Evolutionary conservation across 2,329 filamentous ascomycete genomes (phyloP).

Genomic region (Teratosphaeria destructans): DNA sequence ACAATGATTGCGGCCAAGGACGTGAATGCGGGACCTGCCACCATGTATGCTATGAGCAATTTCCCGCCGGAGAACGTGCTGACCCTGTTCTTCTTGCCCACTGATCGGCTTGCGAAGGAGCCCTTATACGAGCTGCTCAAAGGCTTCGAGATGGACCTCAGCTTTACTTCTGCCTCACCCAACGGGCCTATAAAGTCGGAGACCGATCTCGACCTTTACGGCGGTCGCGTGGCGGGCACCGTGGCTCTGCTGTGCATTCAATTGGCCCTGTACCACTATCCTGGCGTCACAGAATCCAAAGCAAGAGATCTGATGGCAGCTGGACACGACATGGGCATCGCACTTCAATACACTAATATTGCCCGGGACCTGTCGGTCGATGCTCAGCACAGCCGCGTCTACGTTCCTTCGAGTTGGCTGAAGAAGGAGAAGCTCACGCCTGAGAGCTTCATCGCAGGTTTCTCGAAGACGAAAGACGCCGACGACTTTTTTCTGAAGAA

Average conservation of each 20-base stretch:
- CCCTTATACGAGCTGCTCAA: slow-evolving; percentile 55
- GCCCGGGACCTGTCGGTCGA: slow-evolving; percentile 62
- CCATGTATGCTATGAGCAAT: slow-evolving; percentile 33
- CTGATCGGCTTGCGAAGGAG: slow-evolving; percentile 42
- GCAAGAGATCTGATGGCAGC: slow-evolving; percentile 42
- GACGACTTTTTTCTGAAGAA: slow-evolving; percentile 35
- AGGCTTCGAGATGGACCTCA: slow-evolving; percentile 59
- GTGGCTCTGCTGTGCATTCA: slow-evolving; percentile 60
- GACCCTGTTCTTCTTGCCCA: slow-evolving; percentile 51
- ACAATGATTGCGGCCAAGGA: slow-evolving; percentile 19
- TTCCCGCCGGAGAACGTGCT: slow-evolving; percentile 46
- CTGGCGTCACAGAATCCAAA: slow-evolving; percentile 18
- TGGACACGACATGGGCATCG: slow-evolving; percentile 58
- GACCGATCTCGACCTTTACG: slow-evolving; percentile 51
- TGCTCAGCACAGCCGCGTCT: slow-evolving; percentile 55
- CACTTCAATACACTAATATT: slow-evolving; percentile 69
- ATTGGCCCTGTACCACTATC: slow-evolving; percentile 52
- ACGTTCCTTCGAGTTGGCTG: slow-evolving; percentile 57
- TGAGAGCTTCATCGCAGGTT: slow-evolving; percentile 40
- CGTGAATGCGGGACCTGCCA: slow-evolving; percentile 20
- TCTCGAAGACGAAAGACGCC: slow-evolving; percentile 8
- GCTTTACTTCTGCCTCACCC: slow-evolving; percentile 33
- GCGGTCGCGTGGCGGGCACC: slow-evolving; percentile 59
- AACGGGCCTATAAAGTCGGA: slow-evolving; percentile 47
- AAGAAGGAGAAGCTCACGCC: slow-evolving; percentile 45